Percentiles rank a stretch among this genome's conserved stretches.
These are phyloP conservation scores for Candida tallmaniae DNA, from an alignment of 805 yeast species.

Conservation along the genomic window DNA sequence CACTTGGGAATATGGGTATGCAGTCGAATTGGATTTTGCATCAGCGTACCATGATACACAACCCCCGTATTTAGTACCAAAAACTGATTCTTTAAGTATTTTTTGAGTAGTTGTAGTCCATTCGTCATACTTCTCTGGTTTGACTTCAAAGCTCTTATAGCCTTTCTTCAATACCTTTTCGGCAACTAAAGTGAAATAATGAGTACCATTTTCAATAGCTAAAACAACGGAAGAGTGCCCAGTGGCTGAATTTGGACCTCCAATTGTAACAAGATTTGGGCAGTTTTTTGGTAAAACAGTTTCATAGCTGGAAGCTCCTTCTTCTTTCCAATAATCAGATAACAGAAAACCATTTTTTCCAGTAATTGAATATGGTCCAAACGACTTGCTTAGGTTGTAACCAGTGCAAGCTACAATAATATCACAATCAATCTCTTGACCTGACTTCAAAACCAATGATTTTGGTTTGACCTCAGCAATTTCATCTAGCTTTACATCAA, in stretches of 20 bases:
- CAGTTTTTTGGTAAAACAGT: slow-evolving; percentile 27
- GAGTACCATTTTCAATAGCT: slow-evolving; percentile 32
- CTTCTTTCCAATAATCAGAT: slow-evolving; percentile 22
- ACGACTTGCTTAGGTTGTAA: slow-evolving; percentile 22
- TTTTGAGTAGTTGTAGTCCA: slow-evolving; percentile 29
- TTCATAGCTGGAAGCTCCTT: slow-evolving; percentile 32
- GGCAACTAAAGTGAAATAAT: slow-evolving; percentile 20
- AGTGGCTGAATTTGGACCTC: slow-evolving; percentile 40
- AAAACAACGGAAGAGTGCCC: slow-evolving; percentile 40
- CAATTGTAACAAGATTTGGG: slow-evolving; percentile 33
- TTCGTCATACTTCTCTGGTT: slow-evolving; percentile 25
- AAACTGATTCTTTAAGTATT: slow-evolving; percentile 25
- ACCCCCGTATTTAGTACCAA: slow-evolving; percentile 37
- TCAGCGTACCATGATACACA: slow-evolving; percentile 37
- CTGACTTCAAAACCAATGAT: slow-evolving; percentile 24
- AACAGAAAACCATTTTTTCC: slow-evolving; percentile 24
- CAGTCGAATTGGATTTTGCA: slow-evolving; percentile 25
- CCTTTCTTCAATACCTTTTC: slow-evolving; percentile 23
- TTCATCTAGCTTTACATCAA: slow-evolving; percentile 16
- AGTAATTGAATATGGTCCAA: slow-evolving; percentile 14
- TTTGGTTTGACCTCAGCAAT: slow-evolving; percentile 20
- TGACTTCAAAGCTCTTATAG: slow-evolving; percentile 26
- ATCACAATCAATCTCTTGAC: slow-evolving; percentile 28
- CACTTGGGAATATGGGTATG: slow-evolving; percentile 36
- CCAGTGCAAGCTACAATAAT: slow-evolving; percentile 42